A percentile compares a stretch with the other conserved stretches of the same genome.
Evolutionary conservation across 495 filamentous ascomycete species (phyloP).

Genomic region (Hypoxylon fragiforme): DNA sequence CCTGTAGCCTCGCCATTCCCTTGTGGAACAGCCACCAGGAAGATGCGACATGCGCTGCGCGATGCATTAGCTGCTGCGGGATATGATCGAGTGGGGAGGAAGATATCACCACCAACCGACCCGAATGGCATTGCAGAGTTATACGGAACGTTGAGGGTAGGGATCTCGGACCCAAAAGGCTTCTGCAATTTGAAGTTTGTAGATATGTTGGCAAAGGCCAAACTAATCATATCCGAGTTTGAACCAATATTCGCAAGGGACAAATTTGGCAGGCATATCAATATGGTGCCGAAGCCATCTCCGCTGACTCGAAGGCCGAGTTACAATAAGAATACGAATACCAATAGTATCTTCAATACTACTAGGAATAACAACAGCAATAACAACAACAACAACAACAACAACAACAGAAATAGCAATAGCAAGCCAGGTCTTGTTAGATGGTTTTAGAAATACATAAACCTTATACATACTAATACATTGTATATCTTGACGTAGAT

Average conservation of each 20-base stretch:
- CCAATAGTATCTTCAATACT: too few relatives aligned
- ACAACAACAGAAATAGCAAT: too few relatives aligned
- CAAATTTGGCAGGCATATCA: constrained; percentile 4
- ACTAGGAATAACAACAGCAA: too few relatives aligned
- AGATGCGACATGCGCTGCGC: constrained; percentile 56
- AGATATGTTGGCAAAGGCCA: constrained; percentile 23
- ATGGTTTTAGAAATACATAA: too few relatives aligned
- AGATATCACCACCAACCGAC: constrained; percentile 13
- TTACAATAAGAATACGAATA: too few relatives aligned
- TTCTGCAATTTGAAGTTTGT: constrained; percentile 28
- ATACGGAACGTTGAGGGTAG: constrained; percentile 36
- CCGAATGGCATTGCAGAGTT: constrained; percentile 20
- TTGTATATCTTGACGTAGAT: too few relatives aligned
- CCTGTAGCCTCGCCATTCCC: constrained; percentile 53
- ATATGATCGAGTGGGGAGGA: constrained; percentile 57
- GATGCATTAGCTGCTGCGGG: constrained; percentile 59
- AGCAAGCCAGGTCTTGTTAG: too few relatives aligned
- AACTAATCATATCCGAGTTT: constrained; percentile 12
- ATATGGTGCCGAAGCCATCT: background rate
- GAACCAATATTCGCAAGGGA: constrained; percentile 8
- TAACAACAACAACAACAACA: too few relatives aligned
- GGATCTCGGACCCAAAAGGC: constrained; percentile 16
- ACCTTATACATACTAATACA: too few relatives aligned
- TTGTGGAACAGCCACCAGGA: constrained; percentile 53
- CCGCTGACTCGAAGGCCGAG: too few relatives aligned